Base-by-base conservation (phyloP, 2,329 filamentous ascomycete genomes). In the Colletotrichum lindemuthianum region DNA sequence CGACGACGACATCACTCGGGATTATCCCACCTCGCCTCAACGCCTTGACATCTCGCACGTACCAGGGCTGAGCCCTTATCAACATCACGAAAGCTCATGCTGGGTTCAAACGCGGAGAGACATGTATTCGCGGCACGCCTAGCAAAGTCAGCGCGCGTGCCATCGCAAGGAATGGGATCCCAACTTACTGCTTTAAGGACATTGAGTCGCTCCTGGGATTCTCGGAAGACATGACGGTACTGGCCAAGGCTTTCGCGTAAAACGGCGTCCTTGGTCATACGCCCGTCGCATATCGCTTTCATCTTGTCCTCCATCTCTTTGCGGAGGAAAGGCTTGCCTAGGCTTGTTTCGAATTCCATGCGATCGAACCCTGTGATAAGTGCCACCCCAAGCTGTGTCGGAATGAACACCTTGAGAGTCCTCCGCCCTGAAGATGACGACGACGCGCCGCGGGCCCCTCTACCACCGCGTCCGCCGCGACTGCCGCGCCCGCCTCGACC, bases 281-380 rank as follows among this genome's bases (percentile, higher is more conserved):
- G 88, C 33, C 96, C 96, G 65, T 95, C 93, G 78, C 96, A 98
- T 61, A 99, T 97, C 63, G 92, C 92, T 75, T 94, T 96, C 95
- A 99, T 97, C 75, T 93, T 92, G 67, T 93, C 80, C 78, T 99
- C 96, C 93, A 97, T 97, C 82, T 99, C 93, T 78, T 98, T 98
- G 60, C 96, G 90, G 65, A 99, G 81, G 74, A 98, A 98, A 0
- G 96, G 96, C 77, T 98, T 98, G 75, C 93, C 92, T 54, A 99
- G 85, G 72, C 93, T 97, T 47, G 91, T 93, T 71, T 97, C 94
- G 68, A 96, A 90, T 60, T 93, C 92, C 85, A 99, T 95, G 69
- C 91, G 90, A 76, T 99, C 94, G 73, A 98, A 99, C 2, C 96
- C 96, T 76, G 97, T 88, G 66, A 98, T 94, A 57, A 99, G 83